These are phyloP conservation scores for Fagopyrum tataricum DNA, from an alignment of 148 eudicot species.

Conservation along the genomic window DNA sequence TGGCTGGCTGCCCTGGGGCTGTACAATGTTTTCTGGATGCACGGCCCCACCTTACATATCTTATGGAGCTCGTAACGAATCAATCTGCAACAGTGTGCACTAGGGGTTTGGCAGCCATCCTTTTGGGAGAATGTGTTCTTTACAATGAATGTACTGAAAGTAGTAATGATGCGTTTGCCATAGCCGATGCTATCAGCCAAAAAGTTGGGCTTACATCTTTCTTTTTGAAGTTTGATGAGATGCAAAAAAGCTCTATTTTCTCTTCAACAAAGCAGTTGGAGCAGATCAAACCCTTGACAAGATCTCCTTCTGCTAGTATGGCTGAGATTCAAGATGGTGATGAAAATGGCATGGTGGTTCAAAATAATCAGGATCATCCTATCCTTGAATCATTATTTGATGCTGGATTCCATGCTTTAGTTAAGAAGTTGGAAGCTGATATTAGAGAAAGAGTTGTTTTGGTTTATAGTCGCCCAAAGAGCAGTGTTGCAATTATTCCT, in stretches of 20 bases:
- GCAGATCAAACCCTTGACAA: slow-evolving; percentile 53
- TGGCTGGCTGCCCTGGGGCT: slow-evolving; percentile 65
- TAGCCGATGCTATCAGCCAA: slow-evolving; percentile 82
- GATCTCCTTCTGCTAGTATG: slow-evolving; percentile 79
- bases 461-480: slow-evolving; percentile 79
- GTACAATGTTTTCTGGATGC: slow-evolving; percentile 85
- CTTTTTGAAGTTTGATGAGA: slow-evolving; percentile 72
- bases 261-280: slow-evolving; percentile 47
- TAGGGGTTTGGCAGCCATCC: slow-evolving; percentile 74
- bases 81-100: slow-evolving; percentile 46
- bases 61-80: slow-evolving; percentile 66
- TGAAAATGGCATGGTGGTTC: slow-evolving; percentile 36
- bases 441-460: slow-evolving; percentile 74
- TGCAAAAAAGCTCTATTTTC: slow-evolving; percentile 52
- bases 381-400: slow-evolving; percentile 67
- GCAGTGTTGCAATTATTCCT: slow-evolving; percentile 80
- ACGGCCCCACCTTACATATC: slow-evolving; percentile 80
- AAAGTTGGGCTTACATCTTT: slow-evolving; percentile 77
- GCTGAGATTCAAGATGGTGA: slow-evolving; percentile 66
- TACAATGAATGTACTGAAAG: slow-evolving; percentile 50
- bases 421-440: slow-evolving; percentile 53
- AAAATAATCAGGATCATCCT: slow-evolving; percentile 58
- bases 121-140: slow-evolving; percentile 80
- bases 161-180: slow-evolving; percentile 59
- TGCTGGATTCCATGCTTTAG: slow-evolving; percentile 47